A percentile compares a stretch with the other conserved stretches of the same genome.
Conservation (phyloP, 768 basidiomycete species). For the Leucocoprinus leucothites region DNA sequence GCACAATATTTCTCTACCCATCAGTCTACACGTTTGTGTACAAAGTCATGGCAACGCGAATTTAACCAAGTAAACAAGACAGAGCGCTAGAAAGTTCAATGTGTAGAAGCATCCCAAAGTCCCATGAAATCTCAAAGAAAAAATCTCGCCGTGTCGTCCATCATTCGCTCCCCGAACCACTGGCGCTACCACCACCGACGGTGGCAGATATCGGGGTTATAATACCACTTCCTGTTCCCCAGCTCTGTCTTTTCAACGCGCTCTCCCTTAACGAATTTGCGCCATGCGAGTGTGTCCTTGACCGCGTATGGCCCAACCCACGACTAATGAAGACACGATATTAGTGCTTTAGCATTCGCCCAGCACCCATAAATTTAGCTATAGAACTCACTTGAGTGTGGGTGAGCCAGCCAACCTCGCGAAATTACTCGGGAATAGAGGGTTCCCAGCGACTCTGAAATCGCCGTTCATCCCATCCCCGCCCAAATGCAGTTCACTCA, state of each 20-base stretch:
- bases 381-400: slow-evolving; percentile 45
- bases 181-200: neutral
- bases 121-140: neutral
- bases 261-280: slow-evolving; percentile 11
- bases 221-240: slow-evolving; percentile 10
- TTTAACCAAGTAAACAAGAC: no score
- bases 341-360: no score
- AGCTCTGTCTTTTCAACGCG: slow-evolving; percentile 14
- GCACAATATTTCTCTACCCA: no score
- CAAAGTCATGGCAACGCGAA: no score
- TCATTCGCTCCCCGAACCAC: neutral
- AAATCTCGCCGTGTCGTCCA: neutral
- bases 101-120: no score
- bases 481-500: slow-evolving; percentile 4
- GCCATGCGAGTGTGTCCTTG: slow-evolving; percentile 21
- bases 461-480: slow-evolving; percentile 46
- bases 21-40: no score
- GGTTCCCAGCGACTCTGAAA: slow-evolving; percentile 69
- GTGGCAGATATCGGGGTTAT: neutral
- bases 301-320: slow-evolving; percentile 14
- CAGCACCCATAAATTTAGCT: no score
- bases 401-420: slow-evolving; percentile 63
- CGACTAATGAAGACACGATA: neutral
- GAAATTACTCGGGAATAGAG: slow-evolving; percentile 82
- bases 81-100: no score